Base-by-base conservation (phyloP, 257 asterid species). In the Salvia miltiorrhiza region DNA sequence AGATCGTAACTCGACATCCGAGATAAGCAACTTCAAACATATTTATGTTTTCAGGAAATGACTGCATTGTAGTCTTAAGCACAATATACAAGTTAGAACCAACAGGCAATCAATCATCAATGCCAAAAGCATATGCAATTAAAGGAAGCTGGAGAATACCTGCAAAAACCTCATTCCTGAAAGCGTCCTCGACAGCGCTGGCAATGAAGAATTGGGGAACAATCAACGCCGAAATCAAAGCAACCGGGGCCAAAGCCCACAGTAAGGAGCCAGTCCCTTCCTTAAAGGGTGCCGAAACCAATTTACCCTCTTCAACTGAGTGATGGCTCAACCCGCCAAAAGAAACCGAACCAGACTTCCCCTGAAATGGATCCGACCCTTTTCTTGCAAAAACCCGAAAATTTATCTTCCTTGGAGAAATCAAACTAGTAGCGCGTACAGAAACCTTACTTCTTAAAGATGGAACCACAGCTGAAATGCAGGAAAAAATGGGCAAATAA, bases 241-340 rank as follows among this genome's bases (percentile, higher is more conserved):
- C 96, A 80, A 82, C 81, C 37, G 99, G 99, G 21, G 96, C 96
- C 76, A 88, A 75, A 65, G 83, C 77, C 99, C 97, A 93, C 9
- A 84, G 70, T 28, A 87, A 69, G 17, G 99, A 93, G 54, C 95
- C 90, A 21, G 67, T 62, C 45, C 81, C 79, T 64, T 82, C 91
- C 77, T 76, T 81, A 32, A 83, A 84, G 32, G 96, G 99, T 9
- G 93, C 75, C 14, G 96, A 88, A 4, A 81, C 80, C 82, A 88
- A 61, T 77, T 84, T 77, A 33, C 85, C 81, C 70, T 86, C 96
- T 72, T 93, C 99, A 26, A 83, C 77, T 5, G 90, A 86, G 63
- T 90, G 95, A 74, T 90, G 90, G 60, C 76, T 93, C 73, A 88
- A 50, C 63, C 96, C 97, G 2, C 71, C 76, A 59, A 88, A 93